Evolutionary conservation across 139 green algal genomes (phyloP).

Genomic region (Chlamydomonas sp.): DNA sequence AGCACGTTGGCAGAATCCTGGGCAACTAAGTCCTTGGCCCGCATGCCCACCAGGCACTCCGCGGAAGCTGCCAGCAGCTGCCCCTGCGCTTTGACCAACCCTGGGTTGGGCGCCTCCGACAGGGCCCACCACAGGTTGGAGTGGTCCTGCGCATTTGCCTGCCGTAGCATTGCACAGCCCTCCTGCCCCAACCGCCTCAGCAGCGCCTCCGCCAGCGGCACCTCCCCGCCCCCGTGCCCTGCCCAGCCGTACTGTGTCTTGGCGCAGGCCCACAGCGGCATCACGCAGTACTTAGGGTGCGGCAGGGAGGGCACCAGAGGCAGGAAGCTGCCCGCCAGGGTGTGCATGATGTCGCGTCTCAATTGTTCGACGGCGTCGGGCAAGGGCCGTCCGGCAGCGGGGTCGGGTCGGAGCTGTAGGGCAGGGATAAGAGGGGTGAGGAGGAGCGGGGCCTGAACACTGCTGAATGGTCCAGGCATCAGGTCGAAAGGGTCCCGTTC

Average conservation of each 20-base stretch:
- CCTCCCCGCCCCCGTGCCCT: too few relatives aligned
- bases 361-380: too few relatives aligned
- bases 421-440: too few relatives aligned
- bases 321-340: background rate
- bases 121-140: background rate
- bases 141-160: background rate
- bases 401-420: too few relatives aligned
- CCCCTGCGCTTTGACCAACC: background rate
- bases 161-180: background rate
- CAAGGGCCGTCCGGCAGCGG: too few relatives aligned
- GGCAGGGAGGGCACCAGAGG: background rate
- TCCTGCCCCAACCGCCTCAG: background rate
- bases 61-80: background rate
- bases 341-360: background rate
- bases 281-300: background rate
- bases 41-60: background rate
- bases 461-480: too few relatives aligned
- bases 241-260: background rate
- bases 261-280: background rate
- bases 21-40: background rate
- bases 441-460: too few relatives aligned
- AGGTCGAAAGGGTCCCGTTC: too few relatives aligned
- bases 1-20: background rate
- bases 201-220: background rate
- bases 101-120: background rate